These are phyloP conservation scores for Wallacemonas sp. DNA, from an alignment of 208 protist genomes.

Conservation along the genomic window DNA sequence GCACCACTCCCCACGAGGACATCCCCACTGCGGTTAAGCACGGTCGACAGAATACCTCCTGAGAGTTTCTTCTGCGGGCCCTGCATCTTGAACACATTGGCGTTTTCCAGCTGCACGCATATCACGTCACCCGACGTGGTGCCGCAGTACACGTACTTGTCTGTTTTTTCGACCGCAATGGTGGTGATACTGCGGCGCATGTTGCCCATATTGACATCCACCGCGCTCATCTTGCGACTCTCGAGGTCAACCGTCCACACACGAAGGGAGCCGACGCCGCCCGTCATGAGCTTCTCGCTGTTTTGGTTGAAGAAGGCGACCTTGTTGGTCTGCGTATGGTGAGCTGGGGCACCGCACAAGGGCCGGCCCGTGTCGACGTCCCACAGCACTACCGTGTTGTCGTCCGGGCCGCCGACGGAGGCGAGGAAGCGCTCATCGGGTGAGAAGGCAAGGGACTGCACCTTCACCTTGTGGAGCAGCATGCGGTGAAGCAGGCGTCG, in stretches of 20 bases:
- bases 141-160: slow-evolving; percentile 91
- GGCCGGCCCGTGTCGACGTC: slow-evolving; percentile 90
- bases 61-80: slow-evolving; percentile 88
- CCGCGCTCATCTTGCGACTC: slow-evolving; percentile 87
- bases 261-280: slow-evolving; percentile 80
- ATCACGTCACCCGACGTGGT: slow-evolving; percentile 94
- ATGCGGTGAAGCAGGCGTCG: slow-evolving; percentile 89
- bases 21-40: slow-evolving; percentile 67
- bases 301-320: slow-evolving; percentile 90
- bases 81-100: slow-evolving; percentile 90
- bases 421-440: slow-evolving; percentile 90
- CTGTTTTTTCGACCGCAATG: slow-evolving; percentile 81
- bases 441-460: slow-evolving; percentile 95
- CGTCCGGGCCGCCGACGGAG: slow-evolving; percentile 94
- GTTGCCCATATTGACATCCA: slow-evolving; percentile 92
- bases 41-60: slow-evolving; percentile 80
- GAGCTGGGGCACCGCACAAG: slow-evolving; percentile 84
- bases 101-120: slow-evolving; percentile 78
- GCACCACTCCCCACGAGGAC: slow-evolving; percentile 91
- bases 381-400: slow-evolving; percentile 96
- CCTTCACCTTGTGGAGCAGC: slow-evolving; percentile 94
- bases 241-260: slow-evolving; percentile 92
- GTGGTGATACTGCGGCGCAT: slow-evolving; percentile 76
- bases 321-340: slow-evolving; percentile 73
- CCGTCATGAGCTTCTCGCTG: slow-evolving; percentile 88